phyloP scores from a whole-genome alignment of 306 rosid genomes.

The Benincasa hispida region DNA sequence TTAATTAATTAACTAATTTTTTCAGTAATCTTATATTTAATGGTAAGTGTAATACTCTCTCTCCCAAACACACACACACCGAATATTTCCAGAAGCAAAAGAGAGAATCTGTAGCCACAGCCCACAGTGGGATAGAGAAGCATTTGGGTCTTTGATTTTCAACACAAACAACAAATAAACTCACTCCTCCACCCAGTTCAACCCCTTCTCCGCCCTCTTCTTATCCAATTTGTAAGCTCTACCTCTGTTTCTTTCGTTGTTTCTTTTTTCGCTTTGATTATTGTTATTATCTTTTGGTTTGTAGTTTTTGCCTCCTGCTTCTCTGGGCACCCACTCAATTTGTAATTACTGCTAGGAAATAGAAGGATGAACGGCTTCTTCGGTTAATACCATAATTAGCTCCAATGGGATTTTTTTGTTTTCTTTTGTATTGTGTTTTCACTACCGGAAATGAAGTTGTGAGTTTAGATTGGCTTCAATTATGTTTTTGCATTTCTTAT shows the following conservation, averaged over 20 bases:
- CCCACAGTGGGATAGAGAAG: not conserved
- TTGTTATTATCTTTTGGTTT: not conserved
- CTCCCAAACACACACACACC: constrained; percentile 14
- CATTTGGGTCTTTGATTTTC: not conserved
- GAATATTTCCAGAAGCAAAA: constrained; percentile 24
- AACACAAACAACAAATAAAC: not conserved
- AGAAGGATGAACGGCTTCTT: not conserved
- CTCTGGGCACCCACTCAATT: not conserved
- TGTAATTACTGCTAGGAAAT: not conserved
- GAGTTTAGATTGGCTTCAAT: not conserved
- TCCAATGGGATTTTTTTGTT: not conserved
- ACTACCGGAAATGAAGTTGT: not conserved
- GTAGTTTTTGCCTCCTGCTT: not conserved
- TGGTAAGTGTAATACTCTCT: not conserved
- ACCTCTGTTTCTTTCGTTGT: not conserved
- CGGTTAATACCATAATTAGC: not conserved
- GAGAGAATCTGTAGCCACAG: constrained; percentile 23
- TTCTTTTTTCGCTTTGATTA: not conserved
- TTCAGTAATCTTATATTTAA: not conserved
- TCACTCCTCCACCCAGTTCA: not conserved
- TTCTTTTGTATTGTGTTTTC: not conserved
- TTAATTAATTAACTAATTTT: not conserved
- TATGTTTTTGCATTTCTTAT: constrained; percentile 3
- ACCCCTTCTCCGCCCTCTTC: not conserved
- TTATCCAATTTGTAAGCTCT: constrained; percentile 34